Base-by-base conservation (phyloP, 495 filamentous ascomycete genomes). In the Aspergillus mulundensis region DNA sequence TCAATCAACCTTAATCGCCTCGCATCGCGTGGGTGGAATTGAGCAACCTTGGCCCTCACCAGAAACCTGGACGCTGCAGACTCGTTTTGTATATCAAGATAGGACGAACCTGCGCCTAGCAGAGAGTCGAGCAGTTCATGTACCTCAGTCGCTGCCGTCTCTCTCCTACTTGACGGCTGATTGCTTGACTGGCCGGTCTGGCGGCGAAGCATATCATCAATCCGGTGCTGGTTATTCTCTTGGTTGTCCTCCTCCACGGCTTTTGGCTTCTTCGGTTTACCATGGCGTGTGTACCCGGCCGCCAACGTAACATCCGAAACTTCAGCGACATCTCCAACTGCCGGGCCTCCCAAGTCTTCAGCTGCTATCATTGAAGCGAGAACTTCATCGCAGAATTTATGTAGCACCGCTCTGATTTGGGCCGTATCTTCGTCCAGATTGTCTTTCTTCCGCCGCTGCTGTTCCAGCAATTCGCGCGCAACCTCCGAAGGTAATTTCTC, bases 21-120 rank as follows among this genome's bases (percentile, higher is more conserved):
- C 0, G 91, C 88, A 72, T 96, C 90, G 55, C 82, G 84, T 1
- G 91, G 89, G 70, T 95, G 88, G 57, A 94, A 94, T 60, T 90
- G 85, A 19, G 91, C 91, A 30, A 93, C 85, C 64, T 88, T 93
- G 20, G 87, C 87, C 58, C 88, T 77, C 19, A 96, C 87, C 10
- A 96, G 75, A 65, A 95, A 96, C 56, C 90, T 80, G 1, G 86
- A 87, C 23, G 86, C 84, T 11, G 91, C 89, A n/a, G 87, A 87
- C 58, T 96, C 91, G 54, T 80, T 77, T n/a, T 77, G 62, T 10
- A 96, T 68, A 39, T 77, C 72, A 34, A 92, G 77, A 73, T 95
- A 96, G 0, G 79, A 80, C 16, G 78, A 77, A 23, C 75, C 78
- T 0, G 82, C 79, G 50, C 89, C 88, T 46, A 87, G 66, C 34